Base-by-base conservation (phyloP, 495 filamentous ascomycete species). In the Aspergillus nidulans region DNA sequence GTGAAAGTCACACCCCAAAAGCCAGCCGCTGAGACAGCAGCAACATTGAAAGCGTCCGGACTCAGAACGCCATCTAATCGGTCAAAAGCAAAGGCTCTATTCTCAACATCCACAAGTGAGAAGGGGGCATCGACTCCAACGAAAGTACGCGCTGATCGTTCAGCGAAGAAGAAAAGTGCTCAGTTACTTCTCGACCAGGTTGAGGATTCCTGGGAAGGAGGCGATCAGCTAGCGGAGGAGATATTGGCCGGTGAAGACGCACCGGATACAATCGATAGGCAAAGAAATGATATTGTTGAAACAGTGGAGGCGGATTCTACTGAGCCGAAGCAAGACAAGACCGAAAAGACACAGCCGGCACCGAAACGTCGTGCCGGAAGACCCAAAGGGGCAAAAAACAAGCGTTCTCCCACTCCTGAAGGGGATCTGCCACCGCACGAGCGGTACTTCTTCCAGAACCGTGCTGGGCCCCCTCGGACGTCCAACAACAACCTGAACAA, bases 381-480 rank as follows among this genome's bases (percentile, higher is more conserved):
- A 66, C 83, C 76, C 15, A 87, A 84, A 55, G 78, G 79, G 18
- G 70, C 78, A 10, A 77, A 75, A 62, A 81, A 84, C 53, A 87
- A 87, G 64, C 85, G 81, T 39, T 88, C 88, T 10, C 88, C 89
- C 6, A 91, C 90, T 8, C 89, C 92, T 4, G 88, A 89, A 32
- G 78, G 80, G 24, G 81, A 92, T 55, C 77, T 97, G 4, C 88
- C 91, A 19, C 76, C 91, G 0, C 87, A 96, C 58, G 94, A 98
- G 65, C 85, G 85, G 47, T 98, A 95, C 66, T 97, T 98, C 65
- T 90, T 85, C 69, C 87, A 97, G 61, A 96, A 96, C 67, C 85
- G 88, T 30, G 84, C 89, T 15, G 90, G 88, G 18, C 79, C 84
- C 4, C 72, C 79, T 42, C 90, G 91, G 64, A 96, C 92, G 5